Evolutionary conservation across 2,329 filamentous ascomycete species (phyloP).

Genomic region (Corinectria fuckeliana): DNA sequence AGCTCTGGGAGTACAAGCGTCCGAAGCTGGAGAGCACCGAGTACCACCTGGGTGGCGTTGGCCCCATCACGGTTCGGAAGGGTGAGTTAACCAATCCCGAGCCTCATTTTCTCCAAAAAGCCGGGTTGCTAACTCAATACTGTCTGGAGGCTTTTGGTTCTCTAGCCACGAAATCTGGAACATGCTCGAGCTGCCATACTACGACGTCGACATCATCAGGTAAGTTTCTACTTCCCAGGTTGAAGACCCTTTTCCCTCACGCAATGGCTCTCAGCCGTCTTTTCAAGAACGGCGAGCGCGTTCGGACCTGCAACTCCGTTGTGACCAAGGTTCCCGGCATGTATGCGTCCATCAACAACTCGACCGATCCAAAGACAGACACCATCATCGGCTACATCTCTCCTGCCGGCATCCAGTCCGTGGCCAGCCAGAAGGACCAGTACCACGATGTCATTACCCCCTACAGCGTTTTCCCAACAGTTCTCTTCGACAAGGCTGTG

Average conservation of each 20-base stretch:
- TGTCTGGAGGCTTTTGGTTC: constrained; percentile 46
- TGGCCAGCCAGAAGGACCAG: constrained; percentile 48
- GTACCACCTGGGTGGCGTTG: constrained; percentile 45
- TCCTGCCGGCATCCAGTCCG: constrained; percentile 48
- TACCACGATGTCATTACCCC: constrained; percentile 51
- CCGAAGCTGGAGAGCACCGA: constrained; percentile 46
- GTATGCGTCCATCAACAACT: constrained; percentile 52
- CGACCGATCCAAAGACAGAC: constrained; percentile 45
- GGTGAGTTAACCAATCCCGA: constrained; percentile 23
- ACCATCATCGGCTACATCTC: constrained; percentile 50
- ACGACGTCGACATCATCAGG: constrained; percentile 49
- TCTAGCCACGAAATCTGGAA: constrained; percentile 52
- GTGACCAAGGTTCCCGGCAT: constrained; percentile 47
- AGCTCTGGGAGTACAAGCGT: constrained; percentile 48
- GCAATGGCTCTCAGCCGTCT: constrained; percentile 36
- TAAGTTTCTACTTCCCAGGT: constrained; percentile 12
- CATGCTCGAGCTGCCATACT: constrained; percentile 50
- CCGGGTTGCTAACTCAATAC: neutral
- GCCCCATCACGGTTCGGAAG: constrained; percentile 50
- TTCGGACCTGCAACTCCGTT: constrained; percentile 50
- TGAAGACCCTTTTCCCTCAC: accelerated
- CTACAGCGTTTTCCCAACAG: constrained; percentile 47
- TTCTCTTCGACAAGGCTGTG: constrained; percentile 46
- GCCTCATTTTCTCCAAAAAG: neutral
- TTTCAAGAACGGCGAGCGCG: constrained; percentile 49